These are phyloP conservation scores for Coix lacrymajobi DNA, from an alignment of 176 grass and related monocot species.

Conservation along the genomic window DNA sequence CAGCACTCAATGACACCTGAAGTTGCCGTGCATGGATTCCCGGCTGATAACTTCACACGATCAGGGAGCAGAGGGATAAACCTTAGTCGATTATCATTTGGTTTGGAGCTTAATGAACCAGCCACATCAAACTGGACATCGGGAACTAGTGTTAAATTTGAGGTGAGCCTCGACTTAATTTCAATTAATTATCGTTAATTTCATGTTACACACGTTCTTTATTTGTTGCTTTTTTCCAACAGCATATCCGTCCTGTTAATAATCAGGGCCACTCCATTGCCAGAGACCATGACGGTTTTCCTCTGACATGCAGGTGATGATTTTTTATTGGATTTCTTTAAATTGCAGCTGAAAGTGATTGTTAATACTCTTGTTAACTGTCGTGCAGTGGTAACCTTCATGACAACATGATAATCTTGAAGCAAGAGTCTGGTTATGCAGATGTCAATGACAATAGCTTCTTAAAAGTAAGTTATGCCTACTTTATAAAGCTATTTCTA, in stretches of 20 bases:
- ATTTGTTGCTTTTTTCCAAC: background rate
- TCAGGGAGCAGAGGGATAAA: slow-evolving; percentile 83
- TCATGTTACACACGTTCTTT: background rate
- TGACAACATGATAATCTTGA: slow-evolving; percentile 98
- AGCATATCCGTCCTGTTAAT: slow-evolving; percentile 85
- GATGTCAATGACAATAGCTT: slow-evolving; percentile 69
- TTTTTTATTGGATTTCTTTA: background rate
- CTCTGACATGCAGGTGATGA: slow-evolving; percentile 87
- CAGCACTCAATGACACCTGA: slow-evolving; percentile 93
- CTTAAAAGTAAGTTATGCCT: slow-evolving; percentile 60
- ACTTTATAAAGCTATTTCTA: background rate
- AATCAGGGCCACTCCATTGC: slow-evolving; percentile 80
- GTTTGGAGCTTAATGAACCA: slow-evolving; percentile 85
- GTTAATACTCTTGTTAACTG: background rate
- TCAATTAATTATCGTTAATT: background rate
- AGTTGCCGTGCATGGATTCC: slow-evolving; percentile 83
- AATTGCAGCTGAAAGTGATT: background rate
- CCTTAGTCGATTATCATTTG: slow-evolving; percentile 69
- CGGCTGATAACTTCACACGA: slow-evolving; percentile 78
- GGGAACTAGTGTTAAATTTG: slow-evolving; percentile 84
- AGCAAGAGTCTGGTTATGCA: slow-evolving; percentile 87
- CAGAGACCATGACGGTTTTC: slow-evolving; percentile 81
- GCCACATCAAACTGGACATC: slow-evolving; percentile 88
- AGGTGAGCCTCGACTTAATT: slow-evolving; percentile 43
- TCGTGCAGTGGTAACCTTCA: slow-evolving; percentile 69